Conservation (phyloP, 768 basidiomycete genomes). For the Omphalotus guepiniiformis region DNA sequence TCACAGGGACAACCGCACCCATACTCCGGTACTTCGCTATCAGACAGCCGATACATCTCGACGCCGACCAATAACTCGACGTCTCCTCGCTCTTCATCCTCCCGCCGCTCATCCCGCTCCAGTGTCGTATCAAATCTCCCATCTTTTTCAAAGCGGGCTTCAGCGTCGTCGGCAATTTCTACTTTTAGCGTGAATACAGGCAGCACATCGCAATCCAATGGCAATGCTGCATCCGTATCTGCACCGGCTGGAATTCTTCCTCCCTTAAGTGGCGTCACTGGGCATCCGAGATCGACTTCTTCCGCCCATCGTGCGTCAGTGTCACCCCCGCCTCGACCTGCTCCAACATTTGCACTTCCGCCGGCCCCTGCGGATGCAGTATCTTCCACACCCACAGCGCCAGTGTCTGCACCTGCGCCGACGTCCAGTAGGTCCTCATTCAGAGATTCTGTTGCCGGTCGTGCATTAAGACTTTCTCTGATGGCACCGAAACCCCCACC, state of each 20-base stretch:
- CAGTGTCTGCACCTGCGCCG: constrained; percentile 16
- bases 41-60: constrained; percentile 6
- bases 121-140: constrained; percentile 44
- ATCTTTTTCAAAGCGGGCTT: constrained; percentile 51
- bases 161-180: constrained; percentile 46
- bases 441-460: constrained; percentile 55
- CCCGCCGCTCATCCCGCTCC: constrained; percentile 2
- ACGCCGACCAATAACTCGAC: constrained; percentile 31
- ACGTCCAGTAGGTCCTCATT: constrained; percentile 35
- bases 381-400: constrained; percentile 17
- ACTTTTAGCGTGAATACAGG: constrained; percentile 36
- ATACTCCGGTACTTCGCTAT: constrained; percentile 18
- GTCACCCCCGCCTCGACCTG: constrained; percentile 70
- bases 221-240: neutral
- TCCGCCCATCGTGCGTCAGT: constrained; percentile 54
- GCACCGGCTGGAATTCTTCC: neutral
- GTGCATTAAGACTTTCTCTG: constrained; percentile 54
- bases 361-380: constrained; percentile 49
- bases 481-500: constrained; percentile 65
- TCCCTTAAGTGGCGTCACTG: neutral
- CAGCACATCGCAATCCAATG: constrained; percentile 25
- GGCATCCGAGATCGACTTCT: constrained; percentile 3
- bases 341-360: constrained; percentile 66
- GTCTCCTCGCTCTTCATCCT: too few species aligned
- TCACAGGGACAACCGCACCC: constrained; percentile 22